phyloP scores from a whole-genome alignment of 1,284 basidiomycete genomes.

The Tilletia walkeri region DNA sequence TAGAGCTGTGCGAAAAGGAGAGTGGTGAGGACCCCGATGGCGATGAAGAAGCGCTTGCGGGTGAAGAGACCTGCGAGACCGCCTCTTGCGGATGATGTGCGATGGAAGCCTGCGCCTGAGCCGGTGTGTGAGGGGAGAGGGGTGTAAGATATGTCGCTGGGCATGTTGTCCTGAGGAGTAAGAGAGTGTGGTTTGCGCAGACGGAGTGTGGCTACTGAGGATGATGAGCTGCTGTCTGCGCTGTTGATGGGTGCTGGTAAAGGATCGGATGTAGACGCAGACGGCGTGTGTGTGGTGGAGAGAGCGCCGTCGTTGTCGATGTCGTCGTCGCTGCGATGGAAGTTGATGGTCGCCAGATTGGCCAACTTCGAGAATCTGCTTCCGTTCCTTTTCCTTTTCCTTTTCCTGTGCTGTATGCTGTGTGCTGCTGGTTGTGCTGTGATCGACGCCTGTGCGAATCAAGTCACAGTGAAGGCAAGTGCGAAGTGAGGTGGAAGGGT shows the following conservation, averaged over 20 bases:
- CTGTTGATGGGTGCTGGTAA: background rate
- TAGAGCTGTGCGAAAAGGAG: conserved; percentile 3
- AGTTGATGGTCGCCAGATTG: background rate
- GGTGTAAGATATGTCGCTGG: background rate
- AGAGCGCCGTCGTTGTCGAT: background rate
- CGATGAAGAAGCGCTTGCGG: background rate
- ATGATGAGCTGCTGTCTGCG: background rate
- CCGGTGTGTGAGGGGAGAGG: conserved; percentile 6
- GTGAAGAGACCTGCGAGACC: background rate
- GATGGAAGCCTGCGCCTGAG: background rate
- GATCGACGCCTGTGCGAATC: too few relatives aligned
- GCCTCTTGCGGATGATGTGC: background rate
- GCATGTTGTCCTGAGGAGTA: background rate
- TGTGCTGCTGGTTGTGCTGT: too few relatives aligned
- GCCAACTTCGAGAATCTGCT: too few relatives aligned
- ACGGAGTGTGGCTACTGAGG: background rate
- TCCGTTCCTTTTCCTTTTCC: too few relatives aligned
- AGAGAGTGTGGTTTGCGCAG: background rate
- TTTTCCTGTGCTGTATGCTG: too few relatives aligned
- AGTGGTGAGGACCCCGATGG: background rate
- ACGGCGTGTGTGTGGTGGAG: background rate
- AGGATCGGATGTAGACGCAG: background rate
- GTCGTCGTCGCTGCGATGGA: background rate
- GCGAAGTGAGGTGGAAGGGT: too few relatives aligned
- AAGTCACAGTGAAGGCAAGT: too few relatives aligned